These are phyloP conservation scores for Elongisporangium undulatum DNA, from an alignment of 352 stramenopile species.

Conservation along the genomic window DNA sequence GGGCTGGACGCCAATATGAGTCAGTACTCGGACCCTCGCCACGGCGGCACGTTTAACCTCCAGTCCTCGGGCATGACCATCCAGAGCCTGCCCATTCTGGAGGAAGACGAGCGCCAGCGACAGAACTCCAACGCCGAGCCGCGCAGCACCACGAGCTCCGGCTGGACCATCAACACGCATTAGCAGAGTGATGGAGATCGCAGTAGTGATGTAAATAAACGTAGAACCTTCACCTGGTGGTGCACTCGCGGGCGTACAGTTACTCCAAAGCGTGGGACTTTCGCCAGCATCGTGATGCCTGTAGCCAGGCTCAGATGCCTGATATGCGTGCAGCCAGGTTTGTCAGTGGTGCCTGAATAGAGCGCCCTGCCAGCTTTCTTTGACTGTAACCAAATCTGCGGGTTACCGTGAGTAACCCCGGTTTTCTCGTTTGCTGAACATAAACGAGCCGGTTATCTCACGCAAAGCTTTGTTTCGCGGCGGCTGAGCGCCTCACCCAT, in stretches of 20 bases:
- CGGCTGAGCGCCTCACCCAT: not conserved
- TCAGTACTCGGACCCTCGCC: conserved; percentile 14
- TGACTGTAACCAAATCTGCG: no score
- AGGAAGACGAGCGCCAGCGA: conserved; percentile 38
- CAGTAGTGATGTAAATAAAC: conserved; percentile 5
- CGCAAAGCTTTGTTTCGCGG: not conserved
- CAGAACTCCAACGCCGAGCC: conserved; percentile 17
- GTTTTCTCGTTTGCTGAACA: not conserved
- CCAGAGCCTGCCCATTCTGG: conserved; percentile 34
- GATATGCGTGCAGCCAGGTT: not conserved
- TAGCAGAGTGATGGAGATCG: conserved; percentile 3
- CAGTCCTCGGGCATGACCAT: conserved; percentile 25
- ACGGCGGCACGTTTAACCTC: conserved; percentile 54
- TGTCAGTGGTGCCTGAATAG: not conserved
- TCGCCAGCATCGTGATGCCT: no score
- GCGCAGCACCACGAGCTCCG: conserved; percentile 41
- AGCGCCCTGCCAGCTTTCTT: not conserved
- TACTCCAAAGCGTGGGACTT: no score
- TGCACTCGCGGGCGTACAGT: no score
- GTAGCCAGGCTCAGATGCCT: no score
- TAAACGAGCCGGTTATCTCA: not conserved
- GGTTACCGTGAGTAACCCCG: not conserved
- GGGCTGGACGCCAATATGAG: conserved; percentile 24
- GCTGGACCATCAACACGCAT: conserved; percentile 40
- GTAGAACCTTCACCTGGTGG: no score